Evolutionary conservation across 495 filamentous ascomycete species (phyloP).

Genomic region (Evernia prunastri): DNA sequence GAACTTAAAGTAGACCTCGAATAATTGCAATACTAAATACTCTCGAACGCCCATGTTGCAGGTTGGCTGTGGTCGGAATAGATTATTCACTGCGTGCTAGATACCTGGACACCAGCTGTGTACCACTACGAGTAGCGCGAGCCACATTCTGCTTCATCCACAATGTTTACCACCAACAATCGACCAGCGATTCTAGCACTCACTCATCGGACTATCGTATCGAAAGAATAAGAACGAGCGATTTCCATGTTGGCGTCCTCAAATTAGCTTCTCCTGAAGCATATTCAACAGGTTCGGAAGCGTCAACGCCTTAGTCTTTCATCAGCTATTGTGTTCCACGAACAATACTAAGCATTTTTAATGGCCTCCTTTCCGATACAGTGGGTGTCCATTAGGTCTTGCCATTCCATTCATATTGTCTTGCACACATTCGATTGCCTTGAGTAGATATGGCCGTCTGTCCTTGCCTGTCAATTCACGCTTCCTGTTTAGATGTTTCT

Average conservation of each 20-base stretch:
- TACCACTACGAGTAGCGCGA: no score
- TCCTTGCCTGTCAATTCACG: not conserved
- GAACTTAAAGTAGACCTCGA: no score
- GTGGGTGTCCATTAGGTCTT: not conserved
- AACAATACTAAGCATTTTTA: conserved; percentile 22
- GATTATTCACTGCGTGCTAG: not conserved
- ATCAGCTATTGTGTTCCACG: not conserved
- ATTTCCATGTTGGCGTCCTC: not conserved
- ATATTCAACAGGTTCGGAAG: not conserved
- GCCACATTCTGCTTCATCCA: not conserved
- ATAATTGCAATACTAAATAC: no score
- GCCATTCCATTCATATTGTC: not conserved
- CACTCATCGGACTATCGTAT: not conserved
- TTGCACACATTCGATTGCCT: not conserved
- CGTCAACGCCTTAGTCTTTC: not conserved
- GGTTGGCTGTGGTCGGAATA: not conserved
- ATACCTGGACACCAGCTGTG: no score
- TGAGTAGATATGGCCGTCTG: not conserved
- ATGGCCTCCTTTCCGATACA: not conserved
- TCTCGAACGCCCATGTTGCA: no score
- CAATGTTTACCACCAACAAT: no score
- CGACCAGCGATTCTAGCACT: not conserved
- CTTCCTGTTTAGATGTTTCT: not conserved
- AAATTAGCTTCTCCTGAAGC: not conserved
- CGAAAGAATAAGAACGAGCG: not conserved